phyloP scores from a whole-genome alignment of 2,329 filamentous ascomycete species.

The Pseudogymnoascus destructans region DNA sequence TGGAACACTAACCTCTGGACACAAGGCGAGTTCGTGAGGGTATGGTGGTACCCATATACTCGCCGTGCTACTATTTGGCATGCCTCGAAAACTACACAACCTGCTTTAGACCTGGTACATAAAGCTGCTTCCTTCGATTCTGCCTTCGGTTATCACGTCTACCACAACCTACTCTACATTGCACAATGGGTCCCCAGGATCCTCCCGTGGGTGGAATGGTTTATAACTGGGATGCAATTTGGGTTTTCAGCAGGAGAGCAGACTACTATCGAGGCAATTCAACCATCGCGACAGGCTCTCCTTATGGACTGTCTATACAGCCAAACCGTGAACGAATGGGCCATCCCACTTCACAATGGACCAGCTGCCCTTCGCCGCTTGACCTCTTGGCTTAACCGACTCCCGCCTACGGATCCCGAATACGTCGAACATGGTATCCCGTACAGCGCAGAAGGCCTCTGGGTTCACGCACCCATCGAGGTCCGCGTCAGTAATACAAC shows the following conservation, averaged over 20 bases:
- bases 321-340: conserved; percentile 99
- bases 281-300: conserved; percentile 66
- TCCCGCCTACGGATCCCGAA: conserved; percentile 47
- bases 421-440: conserved; percentile 60
- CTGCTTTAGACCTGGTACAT: conserved; percentile 40
- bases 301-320: conserved; percentile 96
- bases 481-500: conserved; percentile 71
- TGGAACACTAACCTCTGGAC: conserved; percentile 74
- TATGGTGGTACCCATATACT: conserved; percentile 97
- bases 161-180: conserved; percentile 79
- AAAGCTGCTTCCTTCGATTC: conserved; percentile 65
- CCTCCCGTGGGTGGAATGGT: conserved; percentile 84
- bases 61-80: conserved; percentile 79
- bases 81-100: conserved; percentile 61
- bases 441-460: conserved; percentile 65
- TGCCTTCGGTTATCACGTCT: conserved; percentile 70
- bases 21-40: conserved; percentile 73
- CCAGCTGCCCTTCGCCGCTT: conserved; percentile 77
- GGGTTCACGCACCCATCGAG: conserved; percentile 82
- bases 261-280: conserved; percentile 58
- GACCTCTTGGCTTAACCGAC: conserved; percentile 67
- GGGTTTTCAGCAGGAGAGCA: conserved; percentile 62
- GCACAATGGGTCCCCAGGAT: conserved; percentile 66
- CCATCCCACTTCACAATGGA: conserved; percentile 70
- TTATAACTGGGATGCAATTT: conserved; percentile 96